These are phyloP conservation scores for Picochlorum costavermella DNA, from an alignment of 139 green algal genomes.

Conservation along the genomic window DNA sequence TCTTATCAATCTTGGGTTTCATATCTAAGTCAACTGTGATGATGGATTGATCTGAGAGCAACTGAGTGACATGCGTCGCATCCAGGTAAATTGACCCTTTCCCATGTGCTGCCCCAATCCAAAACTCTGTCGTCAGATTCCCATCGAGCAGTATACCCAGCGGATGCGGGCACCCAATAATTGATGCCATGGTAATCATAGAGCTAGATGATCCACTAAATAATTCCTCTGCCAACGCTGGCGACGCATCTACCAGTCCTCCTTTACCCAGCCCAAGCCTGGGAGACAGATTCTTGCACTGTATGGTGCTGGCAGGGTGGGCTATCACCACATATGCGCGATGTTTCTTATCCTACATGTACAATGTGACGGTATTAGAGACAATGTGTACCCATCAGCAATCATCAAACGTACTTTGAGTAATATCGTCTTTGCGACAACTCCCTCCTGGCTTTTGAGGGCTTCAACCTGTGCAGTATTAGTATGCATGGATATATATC, in stretches of 20 bases:
- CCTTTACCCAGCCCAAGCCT: slow-evolving; percentile 54
- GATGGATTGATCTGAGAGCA: slow-evolving; percentile 10
- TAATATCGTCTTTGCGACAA: too few relatives aligned
- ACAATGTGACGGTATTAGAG: neutral
- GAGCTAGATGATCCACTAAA: slow-evolving; percentile 48
- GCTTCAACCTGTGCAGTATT: too few relatives aligned
- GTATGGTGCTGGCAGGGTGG: slow-evolving; percentile 44
- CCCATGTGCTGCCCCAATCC: slow-evolving; percentile 41
- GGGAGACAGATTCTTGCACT: slow-evolving; percentile 50
- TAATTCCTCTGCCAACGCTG: slow-evolving; percentile 33
- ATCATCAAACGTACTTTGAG: too few relatives aligned
- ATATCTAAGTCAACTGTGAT: slow-evolving; percentile 58
- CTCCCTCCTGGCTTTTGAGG: too few relatives aligned
- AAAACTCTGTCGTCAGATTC: slow-evolving; percentile 32
- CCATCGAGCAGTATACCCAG: slow-evolving; percentile 57
- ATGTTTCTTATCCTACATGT: slow-evolving; percentile 57
- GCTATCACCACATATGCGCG: slow-evolving; percentile 57
- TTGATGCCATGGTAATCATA: slow-evolving; percentile 53
- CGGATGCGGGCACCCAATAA: slow-evolving; percentile 24
- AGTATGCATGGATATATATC: too few relatives aligned
- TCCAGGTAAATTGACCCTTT: neutral
- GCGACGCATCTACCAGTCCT: slow-evolving; percentile 43
- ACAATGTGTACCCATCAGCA: too few relatives aligned
- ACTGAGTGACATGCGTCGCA: neutral
- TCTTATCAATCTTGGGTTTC: slow-evolving; percentile 46